Evolutionary conservation across 2,329 filamentous ascomycete genomes (phyloP).

Genomic region (Calonectria pseudoreteaudii): DNA sequence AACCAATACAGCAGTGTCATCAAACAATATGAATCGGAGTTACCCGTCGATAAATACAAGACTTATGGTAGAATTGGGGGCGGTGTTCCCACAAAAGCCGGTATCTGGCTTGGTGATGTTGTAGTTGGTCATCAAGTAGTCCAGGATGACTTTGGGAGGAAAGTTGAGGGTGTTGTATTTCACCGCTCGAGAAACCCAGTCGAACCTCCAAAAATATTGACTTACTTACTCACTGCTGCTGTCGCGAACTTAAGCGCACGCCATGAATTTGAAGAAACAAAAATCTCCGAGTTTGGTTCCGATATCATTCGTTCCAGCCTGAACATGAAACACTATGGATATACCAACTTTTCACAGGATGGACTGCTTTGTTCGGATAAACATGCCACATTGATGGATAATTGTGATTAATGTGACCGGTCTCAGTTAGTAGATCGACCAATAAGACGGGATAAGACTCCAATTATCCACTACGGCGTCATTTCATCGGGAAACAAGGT

Average conservation of each 20-base stretch:
- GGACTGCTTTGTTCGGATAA: not conserved
- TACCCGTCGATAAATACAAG: not conserved
- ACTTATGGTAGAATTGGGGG: not conserved
- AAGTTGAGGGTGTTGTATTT: not conserved
- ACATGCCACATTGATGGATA: not conserved
- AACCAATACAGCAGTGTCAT: not conserved
- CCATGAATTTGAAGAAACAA: not conserved
- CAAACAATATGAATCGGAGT: not conserved
- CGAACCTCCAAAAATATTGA: not conserved
- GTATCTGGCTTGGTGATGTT: not conserved
- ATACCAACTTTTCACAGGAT: not conserved
- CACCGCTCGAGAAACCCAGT: not conserved
- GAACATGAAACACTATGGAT: not conserved
- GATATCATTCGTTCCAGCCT: not conserved
- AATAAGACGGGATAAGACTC: not conserved
- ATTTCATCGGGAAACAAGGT: not conserved
- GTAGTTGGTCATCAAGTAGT: not conserved
- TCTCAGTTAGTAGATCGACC: not conserved
- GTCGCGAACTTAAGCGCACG: not conserved
- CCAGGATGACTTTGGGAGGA: not conserved
- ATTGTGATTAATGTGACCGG: not conserved
- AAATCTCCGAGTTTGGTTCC: not conserved
- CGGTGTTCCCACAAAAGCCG: not conserved
- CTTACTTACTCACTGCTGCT: not conserved
- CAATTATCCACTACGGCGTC: not conserved